Percentiles rank a stretch among this genome's conserved stretches.
Evolutionary conservation across 768 basidiomycete genomes (phyloP).

Genomic region (Leccinum subgranulosum): DNA sequence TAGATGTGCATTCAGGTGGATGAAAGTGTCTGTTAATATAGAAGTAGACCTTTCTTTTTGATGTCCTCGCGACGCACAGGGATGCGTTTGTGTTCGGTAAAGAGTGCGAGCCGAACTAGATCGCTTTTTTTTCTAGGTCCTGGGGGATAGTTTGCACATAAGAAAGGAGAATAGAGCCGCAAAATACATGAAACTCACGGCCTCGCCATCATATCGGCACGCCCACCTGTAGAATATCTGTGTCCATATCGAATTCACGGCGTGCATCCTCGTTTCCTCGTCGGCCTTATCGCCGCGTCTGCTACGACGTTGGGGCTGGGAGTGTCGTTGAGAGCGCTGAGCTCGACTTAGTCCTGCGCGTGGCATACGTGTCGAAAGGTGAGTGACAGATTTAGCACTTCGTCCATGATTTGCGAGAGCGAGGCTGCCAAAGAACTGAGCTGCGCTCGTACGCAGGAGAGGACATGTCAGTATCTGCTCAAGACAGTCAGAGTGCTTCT

Average conservation of each 20-base stretch:
- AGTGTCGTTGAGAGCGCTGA: constrained; percentile 39
- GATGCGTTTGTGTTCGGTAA: constrained; percentile 61
- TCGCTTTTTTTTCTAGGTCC: constrained; percentile 60
- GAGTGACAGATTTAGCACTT: no score
- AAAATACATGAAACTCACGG: constrained; percentile 7
- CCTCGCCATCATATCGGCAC: constrained; percentile 19
- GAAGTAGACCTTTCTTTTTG: constrained; percentile 73
- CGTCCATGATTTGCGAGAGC: no score
- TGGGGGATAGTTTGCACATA: constrained; percentile 25
- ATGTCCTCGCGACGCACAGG: constrained; percentile 78
- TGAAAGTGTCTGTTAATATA: no score
- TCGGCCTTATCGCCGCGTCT: constrained; percentile 27
- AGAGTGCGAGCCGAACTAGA: no score
- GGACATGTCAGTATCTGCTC: no score
- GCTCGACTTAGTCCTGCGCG: constrained; percentile 35
- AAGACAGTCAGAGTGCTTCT: no score
- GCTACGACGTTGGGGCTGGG: constrained; percentile 28
- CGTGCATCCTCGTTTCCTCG: constrained; percentile 35
- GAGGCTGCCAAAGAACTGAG: no score
- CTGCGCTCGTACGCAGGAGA: no score
- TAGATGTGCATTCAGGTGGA: no score
- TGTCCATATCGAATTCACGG: constrained; percentile 27
- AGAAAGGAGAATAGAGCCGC: neutral
- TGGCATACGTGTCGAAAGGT: no score
- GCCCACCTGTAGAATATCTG: constrained; percentile 30